phyloP scores from a whole-genome alignment of 2,329 filamentous ascomycete genomes.

The Dothistroma septosporum region DNA sequence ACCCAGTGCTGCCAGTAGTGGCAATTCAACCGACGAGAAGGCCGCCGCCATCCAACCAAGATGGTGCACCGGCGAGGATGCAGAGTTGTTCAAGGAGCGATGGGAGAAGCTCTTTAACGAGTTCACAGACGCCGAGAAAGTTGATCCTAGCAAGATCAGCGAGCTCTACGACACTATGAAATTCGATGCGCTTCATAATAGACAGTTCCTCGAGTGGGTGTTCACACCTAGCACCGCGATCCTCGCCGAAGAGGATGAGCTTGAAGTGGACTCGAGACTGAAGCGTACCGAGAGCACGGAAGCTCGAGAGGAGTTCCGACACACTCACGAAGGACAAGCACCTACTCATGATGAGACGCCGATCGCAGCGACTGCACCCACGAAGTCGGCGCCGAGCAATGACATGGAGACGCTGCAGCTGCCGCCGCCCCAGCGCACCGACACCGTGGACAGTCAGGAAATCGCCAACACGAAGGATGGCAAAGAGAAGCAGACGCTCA shows the following conservation, averaged over 20 bases:
- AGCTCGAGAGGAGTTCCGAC: constrained; percentile 31
- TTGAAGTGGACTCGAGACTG: constrained; percentile 19
- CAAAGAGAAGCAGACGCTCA: constrained; percentile 31
- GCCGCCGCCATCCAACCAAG: constrained; percentile 66
- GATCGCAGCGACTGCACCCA: neutral
- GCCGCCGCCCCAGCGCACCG: constrained; percentile 22
- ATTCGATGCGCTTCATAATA: constrained; percentile 94
- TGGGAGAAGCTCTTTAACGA: constrained; percentile 98
- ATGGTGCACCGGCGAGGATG: constrained; percentile 96
- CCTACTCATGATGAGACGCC: constrained; percentile 19
- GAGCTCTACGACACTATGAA: constrained; percentile 99
- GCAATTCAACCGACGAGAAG: constrained; percentile 34
- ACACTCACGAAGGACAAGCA: constrained; percentile 29
- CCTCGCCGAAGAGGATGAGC: constrained; percentile 58
- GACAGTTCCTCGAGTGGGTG: constrained; percentile 94
- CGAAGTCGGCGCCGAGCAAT: constrained; percentile 1
- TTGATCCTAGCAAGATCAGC: constrained; percentile 97
- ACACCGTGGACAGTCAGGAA: constrained; percentile 19
- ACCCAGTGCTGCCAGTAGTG: constrained; percentile 7
- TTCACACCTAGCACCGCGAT: constrained; percentile 83
- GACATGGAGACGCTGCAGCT: constrained; percentile 15
- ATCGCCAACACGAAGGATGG: constrained; percentile 12
- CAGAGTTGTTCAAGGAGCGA: constrained; percentile 87
- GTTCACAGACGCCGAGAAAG: constrained; percentile 94
- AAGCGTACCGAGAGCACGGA: constrained; percentile 32